These are phyloP conservation scores for Tillandsia fasciculata DNA, from an alignment of 176 grass and related monocot genomes.

Conservation along the genomic window DNA sequence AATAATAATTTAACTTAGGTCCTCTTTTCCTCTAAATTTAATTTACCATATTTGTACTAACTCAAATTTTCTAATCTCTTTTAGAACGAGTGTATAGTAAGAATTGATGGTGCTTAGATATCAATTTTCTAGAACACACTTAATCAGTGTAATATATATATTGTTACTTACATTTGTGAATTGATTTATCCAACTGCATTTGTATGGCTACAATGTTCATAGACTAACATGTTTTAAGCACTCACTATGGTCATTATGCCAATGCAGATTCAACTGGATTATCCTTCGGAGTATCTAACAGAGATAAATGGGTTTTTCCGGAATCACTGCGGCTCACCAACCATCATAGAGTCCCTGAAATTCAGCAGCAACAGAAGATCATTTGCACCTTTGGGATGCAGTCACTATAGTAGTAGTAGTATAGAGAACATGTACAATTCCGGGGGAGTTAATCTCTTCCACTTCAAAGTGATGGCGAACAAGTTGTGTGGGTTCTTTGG, in stretches of 20 bases:
- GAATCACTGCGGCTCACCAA: neutral
- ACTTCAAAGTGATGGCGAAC: neutral
- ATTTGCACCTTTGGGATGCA: neutral
- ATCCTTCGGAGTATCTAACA: constrained; percentile 1
- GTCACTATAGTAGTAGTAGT: neutral
- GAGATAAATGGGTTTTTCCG: neutral
- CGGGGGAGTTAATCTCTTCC: neutral
- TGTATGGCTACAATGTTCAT: neutral
- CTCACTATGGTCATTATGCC: neutral
- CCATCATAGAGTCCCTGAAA: neutral
- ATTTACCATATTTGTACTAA: too few species aligned
- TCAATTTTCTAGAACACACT: too few species aligned
- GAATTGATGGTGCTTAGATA: too few species aligned
- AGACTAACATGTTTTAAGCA: neutral
- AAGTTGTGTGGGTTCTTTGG: neutral
- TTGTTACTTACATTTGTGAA: too few species aligned
- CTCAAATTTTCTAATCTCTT: too few species aligned
- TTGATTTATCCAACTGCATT: neutral
- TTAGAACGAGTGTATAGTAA: too few species aligned
- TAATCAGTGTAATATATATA: too few species aligned
- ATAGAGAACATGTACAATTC: too few species aligned
- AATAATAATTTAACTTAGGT: too few species aligned
- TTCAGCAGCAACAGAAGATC: neutral
- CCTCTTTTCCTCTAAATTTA: too few species aligned
- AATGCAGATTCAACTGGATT: neutral